Percentiles rank a stretch among this genome's conserved stretches.
Conservation (phyloP, 2,329 filamentous ascomycete genomes). For the Fusarium longipes region DNA sequence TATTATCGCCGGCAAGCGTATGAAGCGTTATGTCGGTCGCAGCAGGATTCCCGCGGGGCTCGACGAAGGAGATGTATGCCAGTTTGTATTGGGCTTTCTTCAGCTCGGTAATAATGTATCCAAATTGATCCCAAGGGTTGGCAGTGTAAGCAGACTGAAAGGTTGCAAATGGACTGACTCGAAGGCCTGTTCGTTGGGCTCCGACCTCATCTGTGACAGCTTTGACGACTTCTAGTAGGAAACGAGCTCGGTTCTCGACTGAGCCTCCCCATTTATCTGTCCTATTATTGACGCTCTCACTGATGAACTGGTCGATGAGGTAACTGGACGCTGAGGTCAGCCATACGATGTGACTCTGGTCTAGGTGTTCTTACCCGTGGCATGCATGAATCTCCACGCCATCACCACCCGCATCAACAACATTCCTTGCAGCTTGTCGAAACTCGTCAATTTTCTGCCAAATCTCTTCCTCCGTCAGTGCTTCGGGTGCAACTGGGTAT, state of each 20-base stretch:
- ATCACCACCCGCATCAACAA: slow-evolving; percentile 74
- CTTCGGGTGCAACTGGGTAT: slow-evolving; percentile 15
- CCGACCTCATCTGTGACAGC: slow-evolving; percentile 58
- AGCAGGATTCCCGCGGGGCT: slow-evolving; percentile 53
- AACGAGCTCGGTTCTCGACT: slow-evolving; percentile 63
- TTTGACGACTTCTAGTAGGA: slow-evolving; percentile 62
- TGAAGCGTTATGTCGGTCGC: slow-evolving; percentile 45
- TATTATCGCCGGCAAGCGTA: background rate
- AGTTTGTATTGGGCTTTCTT: slow-evolving; percentile 44
- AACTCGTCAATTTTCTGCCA: slow-evolving; percentile 70
- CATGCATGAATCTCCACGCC: slow-evolving; percentile 71
- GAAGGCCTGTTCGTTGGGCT: slow-evolving; percentile 62
- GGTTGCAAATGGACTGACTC: slow-evolving; percentile 64
- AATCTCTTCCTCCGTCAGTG: slow-evolving; percentile 73
- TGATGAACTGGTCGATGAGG: slow-evolving; percentile 72
- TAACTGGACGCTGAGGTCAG: too few relatives aligned
- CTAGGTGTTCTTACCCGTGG: slow-evolving; percentile 59
- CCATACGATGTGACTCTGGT: too few relatives aligned
- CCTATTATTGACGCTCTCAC: slow-evolving; percentile 61
- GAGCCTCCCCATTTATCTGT: slow-evolving; percentile 66
- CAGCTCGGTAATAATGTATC: slow-evolving; percentile 44
- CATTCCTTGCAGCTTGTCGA: slow-evolving; percentile 64
- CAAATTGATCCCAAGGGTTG: slow-evolving; percentile 47
- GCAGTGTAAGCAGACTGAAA: slow-evolving; percentile 46
- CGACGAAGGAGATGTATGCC: slow-evolving; percentile 53